Conservation (phyloP, 2,329 filamentous ascomycete species). For the Fusarium oligoseptatum region DNA sequence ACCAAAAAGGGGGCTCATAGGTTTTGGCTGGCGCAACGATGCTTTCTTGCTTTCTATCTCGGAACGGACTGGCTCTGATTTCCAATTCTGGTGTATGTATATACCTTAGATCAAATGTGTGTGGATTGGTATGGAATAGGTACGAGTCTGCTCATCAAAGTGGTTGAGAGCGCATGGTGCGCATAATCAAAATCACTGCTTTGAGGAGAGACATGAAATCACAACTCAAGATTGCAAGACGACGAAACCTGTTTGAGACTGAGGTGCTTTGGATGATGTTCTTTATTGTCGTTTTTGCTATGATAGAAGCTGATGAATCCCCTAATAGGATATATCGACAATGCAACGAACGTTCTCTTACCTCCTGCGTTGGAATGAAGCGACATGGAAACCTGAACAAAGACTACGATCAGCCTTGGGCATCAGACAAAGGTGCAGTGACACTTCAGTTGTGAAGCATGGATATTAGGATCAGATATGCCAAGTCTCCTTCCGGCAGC, state of each 20-base stretch:
- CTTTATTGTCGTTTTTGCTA: neutral
- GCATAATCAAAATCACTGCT: neutral
- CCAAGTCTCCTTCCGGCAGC: conserved; percentile 45
- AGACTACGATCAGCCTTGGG: conserved; percentile 31
- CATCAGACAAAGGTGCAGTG: neutral
- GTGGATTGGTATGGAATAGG: conserved; percentile 4
- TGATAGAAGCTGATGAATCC: neutral
- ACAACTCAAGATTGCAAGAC: neutral
- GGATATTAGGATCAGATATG: conserved; percentile 39
- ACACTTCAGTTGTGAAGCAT: conserved; percentile 2
- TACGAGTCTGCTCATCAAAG: conserved; percentile 27
- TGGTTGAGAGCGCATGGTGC: neutral
- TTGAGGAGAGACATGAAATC: neutral
- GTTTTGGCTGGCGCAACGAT: conserved; percentile 26
- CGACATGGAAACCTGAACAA: neutral
- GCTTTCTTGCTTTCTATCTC: conserved; percentile 8
- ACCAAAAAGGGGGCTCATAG: conserved; percentile 17
- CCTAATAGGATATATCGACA: neutral
- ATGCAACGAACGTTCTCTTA: neutral
- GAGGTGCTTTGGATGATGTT: neutral
- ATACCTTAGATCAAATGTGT: conserved; percentile 25
- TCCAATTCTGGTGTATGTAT: conserved; percentile 26
- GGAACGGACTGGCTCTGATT: conserved; percentile 38
- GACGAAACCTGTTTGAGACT: neutral
- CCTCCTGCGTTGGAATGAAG: neutral